These are phyloP conservation scores for Orbilia blumenaviensis DNA, from an alignment of 2,329 filamentous ascomycete genomes.

Conservation along the genomic window DNA sequence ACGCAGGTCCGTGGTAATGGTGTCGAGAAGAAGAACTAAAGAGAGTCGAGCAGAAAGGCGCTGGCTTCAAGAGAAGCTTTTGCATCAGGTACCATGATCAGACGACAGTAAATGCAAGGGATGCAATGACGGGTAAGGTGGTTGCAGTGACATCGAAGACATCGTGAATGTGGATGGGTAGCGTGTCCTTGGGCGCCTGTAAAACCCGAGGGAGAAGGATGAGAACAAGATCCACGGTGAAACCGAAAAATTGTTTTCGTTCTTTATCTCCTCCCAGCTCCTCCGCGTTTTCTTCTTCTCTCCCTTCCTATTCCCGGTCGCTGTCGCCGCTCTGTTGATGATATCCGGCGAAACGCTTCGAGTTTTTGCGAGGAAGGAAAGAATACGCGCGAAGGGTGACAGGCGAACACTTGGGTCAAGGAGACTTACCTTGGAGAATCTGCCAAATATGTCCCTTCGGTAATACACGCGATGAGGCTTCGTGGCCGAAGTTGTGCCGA, in stretches of 20 bases:
- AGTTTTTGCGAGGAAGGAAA: constrained; percentile 11
- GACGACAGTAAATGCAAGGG: constrained; percentile 39
- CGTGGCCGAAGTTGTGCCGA: neutral
- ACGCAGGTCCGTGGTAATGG: neutral
- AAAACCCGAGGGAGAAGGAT: constrained; percentile 50
- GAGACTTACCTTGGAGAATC: constrained; percentile 1
- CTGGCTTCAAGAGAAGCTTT: constrained; percentile 41
- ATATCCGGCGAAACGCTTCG: neutral
- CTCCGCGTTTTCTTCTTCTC: constrained; percentile 2
- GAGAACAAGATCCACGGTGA: constrained; percentile 54
- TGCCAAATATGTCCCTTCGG: neutral
- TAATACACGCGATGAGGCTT: neutral
- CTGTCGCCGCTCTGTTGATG: neutral
- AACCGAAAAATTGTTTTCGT: constrained; percentile 52
- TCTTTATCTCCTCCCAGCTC: constrained; percentile 40
- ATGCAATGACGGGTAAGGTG: constrained; percentile 28
- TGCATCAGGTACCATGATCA: constrained; percentile 53
- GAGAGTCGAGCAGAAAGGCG: constrained; percentile 26
- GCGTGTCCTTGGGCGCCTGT: constrained; percentile 50
- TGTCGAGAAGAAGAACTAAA: constrained; percentile 26
- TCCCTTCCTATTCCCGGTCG: constrained; percentile 2
- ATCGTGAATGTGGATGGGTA: constrained; percentile 36
- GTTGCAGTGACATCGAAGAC: constrained; percentile 45
- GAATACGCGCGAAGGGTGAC: constrained; percentile 29
- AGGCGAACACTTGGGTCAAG: neutral